Evolutionary conservation across 345 rosid species (phyloP).

Genomic region (Ceriops zippeliana): DNA sequence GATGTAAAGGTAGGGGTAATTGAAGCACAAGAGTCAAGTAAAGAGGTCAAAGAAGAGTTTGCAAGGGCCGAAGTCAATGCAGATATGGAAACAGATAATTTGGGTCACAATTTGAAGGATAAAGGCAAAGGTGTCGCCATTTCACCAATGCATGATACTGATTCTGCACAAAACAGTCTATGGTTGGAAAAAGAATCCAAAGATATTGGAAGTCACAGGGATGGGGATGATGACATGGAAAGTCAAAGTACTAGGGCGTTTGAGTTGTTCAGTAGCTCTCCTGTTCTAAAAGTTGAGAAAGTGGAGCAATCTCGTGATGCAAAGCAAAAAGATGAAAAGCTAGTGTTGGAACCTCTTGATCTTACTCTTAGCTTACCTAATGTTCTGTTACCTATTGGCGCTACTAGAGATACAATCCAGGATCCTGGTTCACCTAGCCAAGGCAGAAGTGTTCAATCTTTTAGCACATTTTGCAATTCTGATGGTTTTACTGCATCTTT

Average conservation of each 20-base stretch:
- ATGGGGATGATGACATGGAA: constrained; percentile 50
- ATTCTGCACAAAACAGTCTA: constrained; percentile 34
- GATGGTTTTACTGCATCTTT: constrained; percentile 86
- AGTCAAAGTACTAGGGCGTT: constrained; percentile 84
- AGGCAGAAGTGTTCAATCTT: constrained; percentile 73
- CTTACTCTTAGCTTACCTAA: constrained; percentile 92
- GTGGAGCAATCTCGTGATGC: constrained; percentile 38
- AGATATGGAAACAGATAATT: constrained; percentile 28
- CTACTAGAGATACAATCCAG: constrained; percentile 39
- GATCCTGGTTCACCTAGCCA: constrained; percentile 71
- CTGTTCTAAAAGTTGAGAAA: constrained; percentile 55
- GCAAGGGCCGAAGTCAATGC: constrained; percentile 22
- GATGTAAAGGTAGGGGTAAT: constrained; percentile 35
- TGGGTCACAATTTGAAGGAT: constrained; percentile 41
- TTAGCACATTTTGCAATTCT: constrained; percentile 66
- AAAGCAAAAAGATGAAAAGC: constrained; percentile 60
- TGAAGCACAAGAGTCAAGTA: constrained; percentile 29
- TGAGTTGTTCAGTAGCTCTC: constrained; percentile 75
- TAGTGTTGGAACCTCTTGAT: constrained; percentile 72
- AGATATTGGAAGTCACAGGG: constrained; percentile 26
- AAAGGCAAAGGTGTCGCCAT: constrained; percentile 64
- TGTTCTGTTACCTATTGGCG: constrained; percentile 74
- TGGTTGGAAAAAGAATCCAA: constrained; percentile 42
- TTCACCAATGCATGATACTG: constrained; percentile 29
- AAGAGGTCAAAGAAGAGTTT: constrained; percentile 32